phyloP scores from a whole-genome alignment of 805 yeast genomes.

The Wickerhamomyces chaumierensis region DNA sequence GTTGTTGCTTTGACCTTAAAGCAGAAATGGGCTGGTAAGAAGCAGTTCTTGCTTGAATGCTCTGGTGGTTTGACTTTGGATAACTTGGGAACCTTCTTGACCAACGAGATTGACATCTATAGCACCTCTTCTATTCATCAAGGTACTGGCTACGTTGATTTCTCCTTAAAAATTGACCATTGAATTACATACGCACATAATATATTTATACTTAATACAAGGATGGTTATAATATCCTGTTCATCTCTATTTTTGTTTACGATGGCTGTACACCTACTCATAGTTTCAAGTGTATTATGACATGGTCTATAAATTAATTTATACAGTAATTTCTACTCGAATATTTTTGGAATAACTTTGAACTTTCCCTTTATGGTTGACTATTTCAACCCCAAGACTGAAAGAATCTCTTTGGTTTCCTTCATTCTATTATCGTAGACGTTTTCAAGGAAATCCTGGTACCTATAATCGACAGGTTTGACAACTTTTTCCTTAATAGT shows the following conservation, averaged over 20 bases:
- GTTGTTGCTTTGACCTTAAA: conserved; percentile 56
- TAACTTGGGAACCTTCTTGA: conserved; percentile 54
- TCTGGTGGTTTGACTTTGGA: conserved; percentile 78
- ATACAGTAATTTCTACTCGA: not conserved
- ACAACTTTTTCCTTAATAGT: too few relatives aligned
- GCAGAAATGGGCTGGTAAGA: conserved; percentile 35
- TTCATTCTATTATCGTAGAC: not conserved
- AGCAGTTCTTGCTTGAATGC: conserved; percentile 68
- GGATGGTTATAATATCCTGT: too few relatives aligned
- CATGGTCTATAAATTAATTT: too few relatives aligned
- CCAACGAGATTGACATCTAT: conserved; percentile 78
- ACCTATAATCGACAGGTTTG: not conserved
- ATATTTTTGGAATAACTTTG: too few relatives aligned
- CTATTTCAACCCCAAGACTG: too few relatives aligned
- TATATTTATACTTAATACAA: too few relatives aligned
- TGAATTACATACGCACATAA: too few relatives aligned
- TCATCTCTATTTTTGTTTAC: too few relatives aligned
- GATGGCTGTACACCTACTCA: too few relatives aligned
- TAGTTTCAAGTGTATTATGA: too few relatives aligned
- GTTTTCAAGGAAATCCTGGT: not conserved
- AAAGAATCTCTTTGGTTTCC: too few relatives aligned
- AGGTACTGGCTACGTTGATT: conserved; percentile 77
- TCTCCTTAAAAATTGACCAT: conserved; percentile 62
- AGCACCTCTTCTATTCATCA: conserved; percentile 89
- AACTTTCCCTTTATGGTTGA: too few relatives aligned